phyloP scores from a whole-genome alignment of 1,284 basidiomycete species.

The Neolentinus lepideus region DNA sequence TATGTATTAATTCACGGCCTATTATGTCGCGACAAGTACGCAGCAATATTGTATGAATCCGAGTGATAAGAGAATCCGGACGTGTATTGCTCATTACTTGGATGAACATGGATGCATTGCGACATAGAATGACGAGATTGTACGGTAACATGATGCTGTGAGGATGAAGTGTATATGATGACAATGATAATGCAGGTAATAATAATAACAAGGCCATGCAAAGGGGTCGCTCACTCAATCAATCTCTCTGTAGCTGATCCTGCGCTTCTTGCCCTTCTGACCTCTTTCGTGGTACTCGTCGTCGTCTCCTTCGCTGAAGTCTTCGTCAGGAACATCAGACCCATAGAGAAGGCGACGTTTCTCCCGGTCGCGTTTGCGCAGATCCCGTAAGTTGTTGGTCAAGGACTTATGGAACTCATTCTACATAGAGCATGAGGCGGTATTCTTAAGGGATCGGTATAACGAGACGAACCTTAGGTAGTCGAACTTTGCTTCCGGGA shows the following conservation, averaged over 20 bases:
- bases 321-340: conserved; percentile 31
- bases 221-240: background rate
- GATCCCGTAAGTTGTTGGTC: conserved; percentile 40
- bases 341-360: conserved; percentile 39
- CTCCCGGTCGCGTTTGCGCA: conserved; percentile 50
- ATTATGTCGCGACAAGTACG: background rate
- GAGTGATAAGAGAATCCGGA: too few relatives aligned
- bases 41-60: too few relatives aligned
- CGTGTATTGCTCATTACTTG: too few relatives aligned
- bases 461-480: conserved; percentile 43
- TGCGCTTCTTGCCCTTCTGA: conserved; percentile 23
- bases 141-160: background rate
- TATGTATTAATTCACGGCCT: conserved; percentile 13
- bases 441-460: background rate
- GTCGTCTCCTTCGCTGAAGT: conserved; percentile 38
- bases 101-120: background rate
- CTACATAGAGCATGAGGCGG: conserved; percentile 26
- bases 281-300: conserved; percentile 36
- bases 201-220: background rate
- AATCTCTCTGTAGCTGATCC: background rate
- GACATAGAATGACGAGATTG: background rate
- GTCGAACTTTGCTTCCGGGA: conserved; percentile 37
- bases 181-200: conserved; percentile 2
- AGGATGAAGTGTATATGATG: background rate
- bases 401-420: conserved; percentile 61